Evolutionary conservation across 2,329 filamentous ascomycete genomes (phyloP), one percentile per base, ranked within the genome.

Genomic region (Colletotrichum tamarilloi): DNA sequence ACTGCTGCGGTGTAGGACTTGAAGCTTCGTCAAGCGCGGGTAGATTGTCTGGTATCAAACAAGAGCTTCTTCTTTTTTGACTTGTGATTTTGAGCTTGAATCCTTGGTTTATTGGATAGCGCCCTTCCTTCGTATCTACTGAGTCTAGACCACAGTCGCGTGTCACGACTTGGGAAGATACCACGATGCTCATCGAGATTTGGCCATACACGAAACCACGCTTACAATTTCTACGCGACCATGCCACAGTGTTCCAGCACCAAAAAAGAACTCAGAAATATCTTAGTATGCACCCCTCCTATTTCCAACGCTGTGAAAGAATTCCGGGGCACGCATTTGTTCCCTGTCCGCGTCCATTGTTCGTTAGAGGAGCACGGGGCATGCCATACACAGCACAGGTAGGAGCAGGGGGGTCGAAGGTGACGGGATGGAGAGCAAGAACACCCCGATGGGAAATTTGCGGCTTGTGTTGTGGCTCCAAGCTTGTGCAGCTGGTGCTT

Each of bases 131-230:
- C 42, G 19, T 22, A 49, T 3, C 57, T 26, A 12, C 8, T 46
- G 26, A n/a, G 19, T 24, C 46, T 46, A 28, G 22, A 26, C 16
- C 28, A 49, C 38, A 59, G 42, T 66, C 62, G 67, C 67, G 62
- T 66, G 67, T 67, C 67, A 70, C 67, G 53, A 55, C 42, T 59
- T 49, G 55, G 38, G 42, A 59, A 70, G 60, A 70, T 66, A 55
- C 67, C 67, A 70, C 55, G 42, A 66, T 32, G 62, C 42, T 32
- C 62, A 67, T 70, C 68, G 42, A 66, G 56, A 66, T 59, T 60
- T 59, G 42, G 26, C 53, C 52, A 46, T 69, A 49, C 46, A 69
- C 22, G 30, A 38, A 22, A 38, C 56, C 67, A 58, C 60, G 42
- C 42, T 32, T 62, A 12, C 42, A 38, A 59, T 26, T 59, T 56